Evolutionary conservation across 2,329 filamentous ascomycete species (phyloP), one percentile per base, ranked within the genome.

Genomic region (Aspergillus nomiae): DNA sequence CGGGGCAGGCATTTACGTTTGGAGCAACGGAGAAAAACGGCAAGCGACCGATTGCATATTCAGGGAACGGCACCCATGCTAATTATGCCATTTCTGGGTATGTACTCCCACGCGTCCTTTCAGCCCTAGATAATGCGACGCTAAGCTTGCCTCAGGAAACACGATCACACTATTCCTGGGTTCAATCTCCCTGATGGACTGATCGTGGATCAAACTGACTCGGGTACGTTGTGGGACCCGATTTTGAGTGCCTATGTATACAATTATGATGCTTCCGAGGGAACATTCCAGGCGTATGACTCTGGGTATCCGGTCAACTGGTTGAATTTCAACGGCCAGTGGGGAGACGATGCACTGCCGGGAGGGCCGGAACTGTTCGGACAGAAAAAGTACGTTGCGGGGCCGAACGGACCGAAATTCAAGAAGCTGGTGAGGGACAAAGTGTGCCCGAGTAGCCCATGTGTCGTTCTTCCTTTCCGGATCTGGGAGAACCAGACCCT

Each of bases 1-100:
- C 83, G 65, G 89, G 89, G 5, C 80, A 90, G 73, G 88, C 88
- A 1, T 90, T 90, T 73, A 82, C 79, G 2, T 90, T 88, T 70
- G 67, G 76, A 4, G 79, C 82, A 1, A 78, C 85, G 1, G 82
- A 88, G 65, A 87, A 89, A 69, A 73, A 78, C 51, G 83, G 81
- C 3, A 70, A 78, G 2, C 78, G 87, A 62, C 87, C 88, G 1
- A 76, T 89, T 34, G 78, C 80, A 28, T 90, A 87, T 73, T 84
- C 83, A 1, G 83, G 84, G 0, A 85, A 85, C 56, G 89, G 88
- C 10, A 85, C 83, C 0, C 89, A 91, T 73, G 89, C 88, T 10
- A 87, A 86, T 69, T 90, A 90, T 72, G 86, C 87, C 21, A 85
- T 83, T 8, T 56, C 75, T 14, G 88, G 80, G 79, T 80, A 65